A percentile compares a stretch with the other conserved stretches of the same genome.
These are phyloP conservation scores for Achlya hypogyna DNA, from an alignment of 352 stramenopile species.

Conservation along the genomic window DNA sequence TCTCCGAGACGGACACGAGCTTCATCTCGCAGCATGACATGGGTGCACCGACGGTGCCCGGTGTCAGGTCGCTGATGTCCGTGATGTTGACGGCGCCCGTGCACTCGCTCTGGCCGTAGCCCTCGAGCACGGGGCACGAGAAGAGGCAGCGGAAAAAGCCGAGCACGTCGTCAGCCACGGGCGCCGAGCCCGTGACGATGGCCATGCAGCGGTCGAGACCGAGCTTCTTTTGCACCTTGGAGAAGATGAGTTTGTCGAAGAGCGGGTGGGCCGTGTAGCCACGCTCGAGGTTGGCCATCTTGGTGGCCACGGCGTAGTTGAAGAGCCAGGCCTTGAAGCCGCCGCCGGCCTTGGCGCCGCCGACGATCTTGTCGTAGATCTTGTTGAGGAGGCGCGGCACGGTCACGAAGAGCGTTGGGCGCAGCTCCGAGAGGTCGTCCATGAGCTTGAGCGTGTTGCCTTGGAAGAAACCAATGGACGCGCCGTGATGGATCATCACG, in stretches of 20 bases:
- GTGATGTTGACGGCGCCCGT: slow-evolving; percentile 53
- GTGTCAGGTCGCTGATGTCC: slow-evolving; percentile 2
- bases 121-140: slow-evolving; percentile 61
- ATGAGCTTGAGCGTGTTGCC: slow-evolving; percentile 69
- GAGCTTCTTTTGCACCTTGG: slow-evolving; percentile 41
- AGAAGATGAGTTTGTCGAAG: slow-evolving; percentile 84
- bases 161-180: slow-evolving; percentile 69
- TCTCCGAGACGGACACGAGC: slow-evolving; percentile 84
- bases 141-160: slow-evolving; percentile 80
- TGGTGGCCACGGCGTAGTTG: slow-evolving; percentile 47
- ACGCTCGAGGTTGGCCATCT: slow-evolving; percentile 39
- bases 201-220: slow-evolving; percentile 61
- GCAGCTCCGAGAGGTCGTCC: slow-evolving; percentile 70
- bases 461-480: slow-evolving; percentile 74
- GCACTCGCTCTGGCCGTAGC: slow-evolving; percentile 87
- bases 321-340: slow-evolving; percentile 75
- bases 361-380: slow-evolving; percentile 81
- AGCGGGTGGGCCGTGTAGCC: slow-evolving; percentile 53
- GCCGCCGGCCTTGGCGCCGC: slow-evolving; percentile 34
- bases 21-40: slow-evolving; percentile 62
- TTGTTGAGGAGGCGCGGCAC: slow-evolving; percentile 85
- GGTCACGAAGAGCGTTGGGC: slow-evolving; percentile 68
- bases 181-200: slow-evolving; percentile 79
- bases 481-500: slow-evolving; percentile 42
- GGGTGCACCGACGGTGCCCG: slow-evolving; percentile 82